Evolutionary conservation across 129 eudicot genomes (phyloP).

Genomic region (Helianthus tuberosus): DNA sequence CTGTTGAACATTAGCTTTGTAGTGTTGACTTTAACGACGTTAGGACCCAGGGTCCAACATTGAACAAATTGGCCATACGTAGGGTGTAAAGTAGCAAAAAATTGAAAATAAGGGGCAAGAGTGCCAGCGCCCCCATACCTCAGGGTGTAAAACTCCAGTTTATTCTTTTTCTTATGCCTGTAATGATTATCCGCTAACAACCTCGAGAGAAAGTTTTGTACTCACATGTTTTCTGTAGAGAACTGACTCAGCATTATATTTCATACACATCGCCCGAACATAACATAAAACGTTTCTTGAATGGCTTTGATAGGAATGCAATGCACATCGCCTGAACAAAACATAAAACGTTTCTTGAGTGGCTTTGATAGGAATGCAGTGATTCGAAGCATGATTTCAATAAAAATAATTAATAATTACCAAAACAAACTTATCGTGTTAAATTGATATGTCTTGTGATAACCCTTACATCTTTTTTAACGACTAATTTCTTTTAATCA

Average conservation of each 20-base stretch:
- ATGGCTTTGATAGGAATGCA: neutral
- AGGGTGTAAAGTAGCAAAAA: too few species aligned
- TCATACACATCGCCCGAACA: neutral
- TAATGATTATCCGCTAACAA: conserved; percentile 1
- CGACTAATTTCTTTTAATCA: too few species aligned
- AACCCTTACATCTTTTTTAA: too few species aligned
- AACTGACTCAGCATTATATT: neutral
- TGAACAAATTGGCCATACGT: too few species aligned
- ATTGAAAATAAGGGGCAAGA: too few species aligned
- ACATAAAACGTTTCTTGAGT: conserved; percentile 16
- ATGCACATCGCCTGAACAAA: neutral
- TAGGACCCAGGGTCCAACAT: too few species aligned
- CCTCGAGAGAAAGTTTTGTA: neutral
- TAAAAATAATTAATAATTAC: conserved; percentile 5
- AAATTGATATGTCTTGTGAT: neutral
- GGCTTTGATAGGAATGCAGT: neutral
- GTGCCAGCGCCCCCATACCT: too few species aligned
- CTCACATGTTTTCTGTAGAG: neutral
- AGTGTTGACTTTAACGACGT: too few species aligned
- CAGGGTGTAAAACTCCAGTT: too few species aligned
- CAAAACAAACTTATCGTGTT: conserved; percentile 16
- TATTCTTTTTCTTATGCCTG: neutral
- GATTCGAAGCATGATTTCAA: neutral
- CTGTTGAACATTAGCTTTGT: too few species aligned
- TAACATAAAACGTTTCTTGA: conserved; percentile 16